phyloP scores from a whole-genome alignment of 2,329 filamentous ascomycete genomes.

The Beauveria brongniartii region DNA sequence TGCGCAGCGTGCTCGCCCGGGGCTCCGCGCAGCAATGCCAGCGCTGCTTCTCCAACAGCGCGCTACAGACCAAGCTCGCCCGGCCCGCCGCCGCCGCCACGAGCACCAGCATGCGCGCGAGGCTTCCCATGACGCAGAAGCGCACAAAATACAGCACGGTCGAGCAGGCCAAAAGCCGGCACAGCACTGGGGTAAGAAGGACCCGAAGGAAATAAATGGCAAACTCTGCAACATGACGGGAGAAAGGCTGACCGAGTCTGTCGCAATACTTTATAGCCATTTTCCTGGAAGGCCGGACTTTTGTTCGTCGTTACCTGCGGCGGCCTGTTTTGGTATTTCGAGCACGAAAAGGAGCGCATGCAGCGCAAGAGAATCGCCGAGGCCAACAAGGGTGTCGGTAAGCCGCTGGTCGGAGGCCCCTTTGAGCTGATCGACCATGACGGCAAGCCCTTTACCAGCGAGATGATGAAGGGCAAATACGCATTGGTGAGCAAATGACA shows the following conservation, averaged over 20 bases:
- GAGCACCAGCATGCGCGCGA: constrained; percentile 20
- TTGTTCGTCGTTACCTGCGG: constrained; percentile 76
- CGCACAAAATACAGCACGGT: constrained; percentile 43
- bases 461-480: constrained; percentile 82
- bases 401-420: constrained; percentile 83
- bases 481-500: constrained; percentile 48
- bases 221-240: background rate
- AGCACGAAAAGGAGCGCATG: constrained; percentile 85
- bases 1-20: constrained; percentile 26
- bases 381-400: constrained; percentile 84
- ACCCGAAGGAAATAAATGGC: background rate
- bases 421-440: constrained; percentile 80
- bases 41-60: constrained; percentile 33
- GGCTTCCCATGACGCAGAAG: constrained; percentile 29
- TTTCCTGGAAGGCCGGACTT: constrained; percentile 84
- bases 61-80: constrained; percentile 26
- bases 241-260: constrained; percentile 10
- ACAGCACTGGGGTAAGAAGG: constrained; percentile 44
- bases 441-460: constrained; percentile 66
- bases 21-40: constrained; percentile 30
- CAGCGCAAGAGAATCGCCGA: constrained; percentile 83
- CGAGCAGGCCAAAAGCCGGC: constrained; percentile 50
- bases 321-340: constrained; percentile 82
- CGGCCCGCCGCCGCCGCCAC: constrained; percentile 26
- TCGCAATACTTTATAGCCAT: constrained; percentile 54